Evolutionary conservation across 306 rosid genomes (phyloP), one percentile per base, ranked within the genome.

Genomic region (Cyclanthera cordifolia): DNA sequence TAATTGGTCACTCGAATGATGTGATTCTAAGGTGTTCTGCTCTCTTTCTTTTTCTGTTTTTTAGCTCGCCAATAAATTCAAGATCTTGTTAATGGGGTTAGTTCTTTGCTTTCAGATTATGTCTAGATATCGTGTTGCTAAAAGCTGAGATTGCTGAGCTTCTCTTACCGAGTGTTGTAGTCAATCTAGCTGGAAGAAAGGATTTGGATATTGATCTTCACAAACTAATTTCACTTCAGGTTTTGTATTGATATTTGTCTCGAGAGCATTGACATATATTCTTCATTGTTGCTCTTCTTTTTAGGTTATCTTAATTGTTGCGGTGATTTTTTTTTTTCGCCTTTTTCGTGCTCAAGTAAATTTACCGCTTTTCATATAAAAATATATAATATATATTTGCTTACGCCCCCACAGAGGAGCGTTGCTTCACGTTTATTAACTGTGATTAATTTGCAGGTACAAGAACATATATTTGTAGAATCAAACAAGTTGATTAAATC

Each of bases 81-180:
- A 28, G 25, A 4, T 68, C 50, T 25, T 52, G 50, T 60, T 45
- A 47, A 21, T 37, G 52, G 57, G 43, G 14, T 63, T 68, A 43
- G 7, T 56, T 75, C 32, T 11, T 60, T 69, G 65, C 55, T 80
- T 76, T 78, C 95, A 91, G 97, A 78, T 87, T 91, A 74, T 91
- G 95, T 79, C 92, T 87, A 79, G 96, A 91, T 79, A 80, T 91
- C 74, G 83, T 85, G 46, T 53, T 82, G 75, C 74, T 77, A 57
- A 87, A 89, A 89, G 88, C 92, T 77, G 96, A 91, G 80, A 82
- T 82, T 74, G 92, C 97, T 19, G 96, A 91, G 85, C 88, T 91
- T 59, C 84, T 91, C 56, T 80, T 89, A 74, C 92, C 97, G 41
- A 70, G 84, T 81, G 77, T 89, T 61, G 71, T 87, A 63, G 96